phyloP scores from a whole-genome alignment of 345 rosid species.

The Salix caprea region DNA sequence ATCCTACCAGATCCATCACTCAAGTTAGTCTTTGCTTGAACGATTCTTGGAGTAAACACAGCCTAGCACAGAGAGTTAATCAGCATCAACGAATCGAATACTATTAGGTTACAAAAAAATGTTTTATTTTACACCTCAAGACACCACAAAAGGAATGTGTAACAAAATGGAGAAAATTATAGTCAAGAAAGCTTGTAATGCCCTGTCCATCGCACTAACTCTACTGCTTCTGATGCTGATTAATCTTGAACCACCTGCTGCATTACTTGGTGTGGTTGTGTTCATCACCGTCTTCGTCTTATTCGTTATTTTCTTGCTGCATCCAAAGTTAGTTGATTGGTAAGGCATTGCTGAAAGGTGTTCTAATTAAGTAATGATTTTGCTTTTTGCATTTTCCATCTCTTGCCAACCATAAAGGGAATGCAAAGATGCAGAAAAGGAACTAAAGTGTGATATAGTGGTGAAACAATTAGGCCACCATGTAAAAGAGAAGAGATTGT shows the following conservation, averaged over 20 bases:
- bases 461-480: neutral
- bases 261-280: constrained; percentile 45
- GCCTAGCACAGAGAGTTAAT: neutral
- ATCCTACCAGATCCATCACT: neutral
- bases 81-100: neutral
- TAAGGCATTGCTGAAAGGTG: neutral
- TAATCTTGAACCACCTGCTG: constrained; percentile 33
- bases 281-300: constrained; percentile 55
- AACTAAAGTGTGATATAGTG: neutral
- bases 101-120: neutral
- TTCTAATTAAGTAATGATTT: neutral
- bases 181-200: constrained; percentile 14
- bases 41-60: neutral
- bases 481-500: constrained; percentile 9
- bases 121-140: constrained; percentile 16
- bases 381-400: neutral
- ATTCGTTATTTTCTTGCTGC: constrained; percentile 74
- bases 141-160: constrained; percentile 35
- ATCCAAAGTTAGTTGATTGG: constrained; percentile 1
- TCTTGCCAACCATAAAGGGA: neutral
- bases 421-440: neutral
- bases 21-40: neutral
- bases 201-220: constrained; percentile 28
- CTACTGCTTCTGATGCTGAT: constrained; percentile 24
- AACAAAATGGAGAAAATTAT: constrained; percentile 39